Evolutionary conservation across 768 basidiomycete species (phyloP), one percentile per base, ranked within the genome.

Genomic region (Exidia glandulosa): DNA sequence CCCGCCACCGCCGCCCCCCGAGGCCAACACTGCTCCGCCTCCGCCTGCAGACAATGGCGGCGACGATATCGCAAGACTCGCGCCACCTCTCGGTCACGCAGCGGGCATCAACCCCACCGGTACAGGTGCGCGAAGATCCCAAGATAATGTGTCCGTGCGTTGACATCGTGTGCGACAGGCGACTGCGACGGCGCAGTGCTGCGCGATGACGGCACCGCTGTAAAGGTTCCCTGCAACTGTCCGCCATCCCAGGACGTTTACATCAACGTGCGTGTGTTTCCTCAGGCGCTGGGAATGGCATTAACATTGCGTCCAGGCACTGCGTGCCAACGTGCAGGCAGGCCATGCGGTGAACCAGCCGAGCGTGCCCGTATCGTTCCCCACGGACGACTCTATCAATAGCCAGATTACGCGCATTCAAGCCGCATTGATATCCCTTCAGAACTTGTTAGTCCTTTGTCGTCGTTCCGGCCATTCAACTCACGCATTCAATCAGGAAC

Each of bases 281-380:
- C 41, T 50, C 2, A 19, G 16, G 37, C n/a, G 25, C 48, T 6
- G 3, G 30, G 10, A 2, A 31, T 19, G 34, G 1, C 29, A 14
- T 52, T 59, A 16, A 23, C 59, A 33, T 32, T n/a, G 32, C 32
- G 5, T 60, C 14, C 59, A 34, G 23, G 31, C 73, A 36, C 72
- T 85, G 56, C 77, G 75, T 60, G 74, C 75, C 13, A 83, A 87
- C 63, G 81, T 84, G 33, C 77, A 74, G 16, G 85, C 82, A 10
- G 84, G 86, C 14, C 75, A 77, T 45, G 86, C 78, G 2, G 77
- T 84, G 36, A 84, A 87, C 71, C 88, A 88, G 69, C 82, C 87
- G 10, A 67, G 73, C 1, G 74, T 88, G 57, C 58, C 68, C 16
- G 72, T 88, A 2, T 75, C 78, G 14, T 90, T 86, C 77, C 87